Base-by-base conservation (phyloP, 1,284 basidiomycete genomes). In the Sporisorium scitamineum region DNA sequence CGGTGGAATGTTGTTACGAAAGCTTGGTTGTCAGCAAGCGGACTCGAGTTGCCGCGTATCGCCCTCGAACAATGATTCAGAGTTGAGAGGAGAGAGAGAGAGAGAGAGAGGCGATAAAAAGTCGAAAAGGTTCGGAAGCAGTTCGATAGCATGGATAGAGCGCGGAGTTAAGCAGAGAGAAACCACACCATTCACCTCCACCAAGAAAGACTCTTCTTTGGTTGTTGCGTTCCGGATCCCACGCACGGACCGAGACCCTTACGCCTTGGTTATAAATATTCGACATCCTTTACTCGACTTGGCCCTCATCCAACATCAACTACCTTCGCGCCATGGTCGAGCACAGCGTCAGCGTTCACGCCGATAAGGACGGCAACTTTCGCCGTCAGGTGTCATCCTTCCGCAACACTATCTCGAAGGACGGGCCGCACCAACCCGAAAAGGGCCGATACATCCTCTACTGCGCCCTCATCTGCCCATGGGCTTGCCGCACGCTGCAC, bases 401-500 rank as follows among this genome's bases (percentile, higher is more conserved):
- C 87, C 88, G 94, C 63, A 90, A 85, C 61, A 86, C 84, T 59
- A 92, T 98, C 57, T 70, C 71, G 20, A 57, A 50, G 77, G 88
- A 90, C 81, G 91, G 92, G 29, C 88, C 90, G 83, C 95, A 93
- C 80, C 87, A 90, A 48, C 91, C 95, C 0, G 94, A 95, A 86
- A 90, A 89, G 86, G 92, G 94, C 91, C 73, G 71, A 89, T 87
- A 76, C 59, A 54, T 66, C n/a, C 62, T 77, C 24, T 53, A 61
- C 52, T 61, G 72, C 29, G 61, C 66, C 3, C 55, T 60, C 41
- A 78, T 81, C 64, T 87, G 88, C 69, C 88, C 95, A 3, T 97
- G 95, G 95, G 95, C 95, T 0, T 93, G 94, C 51, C 89, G 95
- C 73, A 89, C 94, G 1, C 87, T 97, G 59, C 97, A 97, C 80